Conservation (phyloP, 2,329 filamentous ascomycete species). For the Capronia coronata region DNA sequence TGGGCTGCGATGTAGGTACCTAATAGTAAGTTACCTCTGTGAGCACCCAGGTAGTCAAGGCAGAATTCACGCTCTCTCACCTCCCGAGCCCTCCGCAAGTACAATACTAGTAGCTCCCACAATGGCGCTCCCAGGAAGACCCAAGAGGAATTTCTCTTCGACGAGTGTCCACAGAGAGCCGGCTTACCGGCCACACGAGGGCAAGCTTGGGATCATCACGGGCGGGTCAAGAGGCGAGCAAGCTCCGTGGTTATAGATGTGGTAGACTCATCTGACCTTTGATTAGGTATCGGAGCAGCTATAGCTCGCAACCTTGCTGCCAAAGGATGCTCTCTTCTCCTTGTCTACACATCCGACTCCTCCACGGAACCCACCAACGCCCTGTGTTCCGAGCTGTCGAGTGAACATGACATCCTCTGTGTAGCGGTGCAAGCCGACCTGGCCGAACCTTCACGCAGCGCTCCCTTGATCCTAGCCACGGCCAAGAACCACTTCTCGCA, state of each 20-base stretch:
- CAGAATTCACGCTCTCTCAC: no score
- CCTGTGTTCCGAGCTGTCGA: slow-evolving; percentile 52
- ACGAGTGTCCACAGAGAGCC: slow-evolving; percentile 20
- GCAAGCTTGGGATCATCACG: slow-evolving; percentile 72
- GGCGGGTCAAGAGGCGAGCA: slow-evolving; percentile 63
- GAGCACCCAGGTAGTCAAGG: no score
- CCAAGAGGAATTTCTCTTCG: slow-evolving; percentile 18
- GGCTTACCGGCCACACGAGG: slow-evolving; percentile 49
- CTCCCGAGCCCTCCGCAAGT: no score
- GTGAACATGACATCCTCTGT: slow-evolving; percentile 54
- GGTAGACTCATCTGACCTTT: slow-evolving; percentile 2
- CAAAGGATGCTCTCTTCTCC: slow-evolving; percentile 62
- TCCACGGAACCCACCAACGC: slow-evolving; percentile 49
- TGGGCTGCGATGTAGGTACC: no score
- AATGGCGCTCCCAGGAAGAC: not conserved
- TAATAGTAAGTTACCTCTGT: no score
- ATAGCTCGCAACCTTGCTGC: slow-evolving; percentile 64
- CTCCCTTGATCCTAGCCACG: slow-evolving; percentile 50
- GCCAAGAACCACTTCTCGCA: slow-evolving; percentile 55
- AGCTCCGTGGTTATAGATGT: no score
- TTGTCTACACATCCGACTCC: slow-evolving; percentile 64
- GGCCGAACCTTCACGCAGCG: slow-evolving; percentile 54
- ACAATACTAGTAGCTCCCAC: not conserved
- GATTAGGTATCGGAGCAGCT: slow-evolving; percentile 66
- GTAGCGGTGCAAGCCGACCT: slow-evolving; percentile 64